These are phyloP conservation scores for Macadamia tetraphylla DNA, from an alignment of 164 flowering plant species.

Conservation along the genomic window DNA sequence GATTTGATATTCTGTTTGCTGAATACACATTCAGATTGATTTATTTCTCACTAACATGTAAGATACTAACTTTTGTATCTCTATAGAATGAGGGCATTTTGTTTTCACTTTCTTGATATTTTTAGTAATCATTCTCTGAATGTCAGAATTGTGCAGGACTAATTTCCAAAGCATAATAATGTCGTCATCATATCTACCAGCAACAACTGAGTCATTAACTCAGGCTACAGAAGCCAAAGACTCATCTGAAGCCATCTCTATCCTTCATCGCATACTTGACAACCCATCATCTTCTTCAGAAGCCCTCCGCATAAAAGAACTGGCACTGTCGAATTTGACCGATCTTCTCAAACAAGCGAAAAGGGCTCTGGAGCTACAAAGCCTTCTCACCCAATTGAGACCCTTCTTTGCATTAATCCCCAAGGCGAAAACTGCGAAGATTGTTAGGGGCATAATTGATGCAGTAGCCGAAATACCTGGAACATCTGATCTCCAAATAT, in stretches of 20 bases:
- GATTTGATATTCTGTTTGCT: too few relatives aligned
- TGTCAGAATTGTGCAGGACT: slow-evolving; percentile 1
- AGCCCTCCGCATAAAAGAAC: slow-evolving; percentile 45
- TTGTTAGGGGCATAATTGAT: slow-evolving; percentile 57
- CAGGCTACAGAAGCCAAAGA: slow-evolving; percentile 46
- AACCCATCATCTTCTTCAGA: slow-evolving; percentile 57
- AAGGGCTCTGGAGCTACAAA: slow-evolving; percentile 52
- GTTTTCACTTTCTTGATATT: too few relatives aligned
- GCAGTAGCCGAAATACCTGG: slow-evolving; percentile 55
- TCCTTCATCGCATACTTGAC: slow-evolving; percentile 41
- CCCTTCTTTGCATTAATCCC: slow-evolving; percentile 56
- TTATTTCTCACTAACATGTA: too few relatives aligned
- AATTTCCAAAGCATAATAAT: slow-evolving; percentile 11
- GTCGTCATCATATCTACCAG: slow-evolving; percentile 51
- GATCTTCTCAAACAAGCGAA: slow-evolving; percentile 54
- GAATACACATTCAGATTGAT: too few relatives aligned
- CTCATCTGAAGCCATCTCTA: slow-evolving; percentile 42
- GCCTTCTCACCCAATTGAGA: slow-evolving; percentile 53
- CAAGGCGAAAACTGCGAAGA: slow-evolving; percentile 63
- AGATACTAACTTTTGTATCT: too few relatives aligned
- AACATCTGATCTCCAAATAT: slow-evolving; percentile 50
- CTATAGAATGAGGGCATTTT: too few relatives aligned
- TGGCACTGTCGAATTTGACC: slow-evolving; percentile 48
- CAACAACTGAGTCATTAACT: slow-evolving; percentile 51
- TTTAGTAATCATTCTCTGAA: not conserved